Evolutionary conservation across 345 rosid species (phyloP), one percentile per base, ranked within the genome.

Genomic region (Dimocarpus longan): DNA sequence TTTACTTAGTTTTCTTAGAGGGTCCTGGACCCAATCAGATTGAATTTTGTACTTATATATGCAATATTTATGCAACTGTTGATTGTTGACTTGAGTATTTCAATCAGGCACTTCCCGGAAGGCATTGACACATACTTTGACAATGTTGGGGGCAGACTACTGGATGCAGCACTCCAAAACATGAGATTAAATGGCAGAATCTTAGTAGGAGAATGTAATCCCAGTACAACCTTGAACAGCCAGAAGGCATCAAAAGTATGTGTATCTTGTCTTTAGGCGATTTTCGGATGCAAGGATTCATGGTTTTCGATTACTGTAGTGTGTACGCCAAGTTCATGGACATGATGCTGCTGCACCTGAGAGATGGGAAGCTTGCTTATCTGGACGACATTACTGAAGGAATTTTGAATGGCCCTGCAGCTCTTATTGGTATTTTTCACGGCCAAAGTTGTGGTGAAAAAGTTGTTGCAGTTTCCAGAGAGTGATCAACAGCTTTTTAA

Each of bases 41-140:
- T 32, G 37, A 2, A 32, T 32, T 32, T 32, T 32, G 37, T 32
- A 32, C 2, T 32, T 32, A 32, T 32, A 32, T 32, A 9, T 43
- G 46, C 46, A 43, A 43, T 43, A 9, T 43, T 0, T 9, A 43
- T 9, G 46, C 46, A 43, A 43, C 6, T 43, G 46, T 43, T 43
- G 9, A 43, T 43, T 43, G 46, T 43, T 43, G 2, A 9, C 6
- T 43, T 32, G 46, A 43, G 0, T 43, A 43, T 52, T 11, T 52
- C 59, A 52, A 16, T 12, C n/a, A 78, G 80, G 63, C 43, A 70
- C 39, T 78, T 70, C 12, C 76, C 80, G 4, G 70, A 70, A 2
- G 80, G 80, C 1, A 78, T 71, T 18, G 76, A 78, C n/a, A 63
- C 46, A 46, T 70, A 78, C 50, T 78, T 77, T 18, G 80, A 77